phyloP scores from a whole-genome alignment of 768 basidiomycete genomes.

The Royoungia palumana region DNA sequence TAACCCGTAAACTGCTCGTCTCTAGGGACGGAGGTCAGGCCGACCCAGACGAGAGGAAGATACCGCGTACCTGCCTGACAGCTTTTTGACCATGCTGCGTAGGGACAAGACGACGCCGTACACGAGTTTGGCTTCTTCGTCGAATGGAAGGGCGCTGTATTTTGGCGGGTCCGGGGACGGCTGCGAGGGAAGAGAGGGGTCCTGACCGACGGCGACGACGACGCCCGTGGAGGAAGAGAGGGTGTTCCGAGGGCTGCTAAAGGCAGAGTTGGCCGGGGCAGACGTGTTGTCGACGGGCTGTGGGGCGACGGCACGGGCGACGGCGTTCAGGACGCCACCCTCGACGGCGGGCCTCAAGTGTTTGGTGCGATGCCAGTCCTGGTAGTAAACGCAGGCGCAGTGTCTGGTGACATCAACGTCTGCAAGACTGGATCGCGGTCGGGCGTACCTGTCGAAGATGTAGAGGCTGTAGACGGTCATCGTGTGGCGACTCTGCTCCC shows the following conservation, averaged over 20 bases:
- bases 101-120: slow-evolving; percentile 93
- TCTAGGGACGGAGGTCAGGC: slow-evolving; percentile 37
- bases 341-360: slow-evolving; percentile 69
- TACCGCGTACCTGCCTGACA: slow-evolving; percentile 64
- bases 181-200: slow-evolving; percentile 31
- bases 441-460: slow-evolving; percentile 76
- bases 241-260: slow-evolving; percentile 63
- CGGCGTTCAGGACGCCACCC: slow-evolving; percentile 74
- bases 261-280: slow-evolving; percentile 36
- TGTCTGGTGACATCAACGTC: slow-evolving; percentile 49
- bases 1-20: slow-evolving; percentile 92
- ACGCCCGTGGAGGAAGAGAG: slow-evolving; percentile 62
- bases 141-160: slow-evolving; percentile 73
- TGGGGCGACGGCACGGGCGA: slow-evolving; percentile 64
- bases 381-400: slow-evolving; percentile 91
- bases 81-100: slow-evolving; percentile 91
- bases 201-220: slow-evolving; percentile 58
- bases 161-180: slow-evolving; percentile 18
- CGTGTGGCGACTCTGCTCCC: not conserved
- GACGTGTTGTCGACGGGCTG: slow-evolving; percentile 28
- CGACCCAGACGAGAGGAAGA: not conserved
- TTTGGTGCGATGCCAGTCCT: slow-evolving; percentile 87
- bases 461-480: slow-evolving; percentile 94
- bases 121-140: slow-evolving; percentile 96
- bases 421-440: not conserved